Base-by-base conservation (phyloP, 306 rosid genomes). In the Prunus campanulata region DNA sequence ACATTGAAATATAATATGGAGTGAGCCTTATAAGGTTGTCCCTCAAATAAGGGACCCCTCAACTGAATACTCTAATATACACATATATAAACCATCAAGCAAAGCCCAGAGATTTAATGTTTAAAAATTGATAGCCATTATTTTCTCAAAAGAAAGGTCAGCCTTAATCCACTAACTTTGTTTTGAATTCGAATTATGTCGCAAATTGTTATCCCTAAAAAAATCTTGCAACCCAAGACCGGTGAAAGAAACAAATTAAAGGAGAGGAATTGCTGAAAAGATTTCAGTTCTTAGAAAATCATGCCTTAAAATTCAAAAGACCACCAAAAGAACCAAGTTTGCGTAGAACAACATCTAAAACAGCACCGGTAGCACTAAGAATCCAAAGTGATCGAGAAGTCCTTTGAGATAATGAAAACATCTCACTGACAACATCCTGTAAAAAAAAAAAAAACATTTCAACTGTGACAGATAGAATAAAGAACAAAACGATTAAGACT, bases 291-390 rank as follows among this genome's bases (percentile, higher is more conserved):
- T 39, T n/a, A 8, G 22, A 2, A 57, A 74, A 24, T 27, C 71
- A 19, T 79, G 83, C 93, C 89, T 89, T 83, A 11, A 68, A 75
- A 85, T 30, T 89, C 67, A 44, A 11, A 68, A 20, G 75, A 46
- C 71, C 70, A 3, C 78, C 27, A 59, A 39, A 47, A 67, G 61
- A 18, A 68, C 8, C 11, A 48, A 75, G 71, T 25, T 75, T 66
- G 11, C 83, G 70, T 78, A 91, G 49, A 35, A 18, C 2, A 4
- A 77, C 88, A 30, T 52, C 50, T 11, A 91, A 85, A 9, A 86
- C 70, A 44, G 5, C 11, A 55, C 97, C 97, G 60, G 35, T 65
- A 8, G 88, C 91, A 57, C 92, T 80, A n/a, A 87, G 79, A 10
- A 91, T 24, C 71, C 86, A 83, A 70, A 80, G 73, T 42, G 82